Conservation (phyloP, 352 stramenopile genomes). For the Globisporangium paroecandrum region DNA sequence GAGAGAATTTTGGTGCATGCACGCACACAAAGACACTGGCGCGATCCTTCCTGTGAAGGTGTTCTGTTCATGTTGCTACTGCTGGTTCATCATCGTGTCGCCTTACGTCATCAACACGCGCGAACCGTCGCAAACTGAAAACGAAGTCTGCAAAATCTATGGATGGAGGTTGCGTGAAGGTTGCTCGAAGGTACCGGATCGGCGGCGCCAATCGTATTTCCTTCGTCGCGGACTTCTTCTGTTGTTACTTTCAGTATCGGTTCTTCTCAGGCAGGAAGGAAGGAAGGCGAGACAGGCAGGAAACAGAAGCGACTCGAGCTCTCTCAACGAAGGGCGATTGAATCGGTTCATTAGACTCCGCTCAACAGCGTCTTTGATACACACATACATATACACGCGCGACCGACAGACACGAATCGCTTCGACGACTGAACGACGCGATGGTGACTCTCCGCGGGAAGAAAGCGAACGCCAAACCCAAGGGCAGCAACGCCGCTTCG, state of each 20-base stretch:
- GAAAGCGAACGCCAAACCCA: constrained; percentile 64
- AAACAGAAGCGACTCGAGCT: background rate
- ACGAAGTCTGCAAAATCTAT: background rate
- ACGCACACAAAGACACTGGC: background rate
- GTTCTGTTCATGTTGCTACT: background rate
- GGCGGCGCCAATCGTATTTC: constrained; percentile 6
- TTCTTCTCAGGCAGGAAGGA: background rate
- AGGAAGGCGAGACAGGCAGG: background rate
- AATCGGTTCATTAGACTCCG: background rate
- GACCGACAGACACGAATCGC: background rate
- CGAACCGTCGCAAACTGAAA: constrained; percentile 11
- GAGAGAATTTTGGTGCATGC: background rate
- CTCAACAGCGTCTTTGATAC: background rate
- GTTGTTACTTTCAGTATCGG: constrained; percentile 5
- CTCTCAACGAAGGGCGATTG: background rate
- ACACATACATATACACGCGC: background rate
- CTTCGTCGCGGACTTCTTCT: background rate
- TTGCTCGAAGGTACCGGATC: constrained; percentile 11
- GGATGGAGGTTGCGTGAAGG: constrained; percentile 5
- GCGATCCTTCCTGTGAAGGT: background rate
- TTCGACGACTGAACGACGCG: background rate
- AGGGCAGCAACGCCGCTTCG: constrained; percentile 34
- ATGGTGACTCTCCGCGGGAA: constrained; percentile 77
- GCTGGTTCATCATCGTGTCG: background rate
- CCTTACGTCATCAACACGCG: constrained; percentile 3